Conservation (phyloP, 345 rosid species). For the Nasturtium officinale region DNA sequence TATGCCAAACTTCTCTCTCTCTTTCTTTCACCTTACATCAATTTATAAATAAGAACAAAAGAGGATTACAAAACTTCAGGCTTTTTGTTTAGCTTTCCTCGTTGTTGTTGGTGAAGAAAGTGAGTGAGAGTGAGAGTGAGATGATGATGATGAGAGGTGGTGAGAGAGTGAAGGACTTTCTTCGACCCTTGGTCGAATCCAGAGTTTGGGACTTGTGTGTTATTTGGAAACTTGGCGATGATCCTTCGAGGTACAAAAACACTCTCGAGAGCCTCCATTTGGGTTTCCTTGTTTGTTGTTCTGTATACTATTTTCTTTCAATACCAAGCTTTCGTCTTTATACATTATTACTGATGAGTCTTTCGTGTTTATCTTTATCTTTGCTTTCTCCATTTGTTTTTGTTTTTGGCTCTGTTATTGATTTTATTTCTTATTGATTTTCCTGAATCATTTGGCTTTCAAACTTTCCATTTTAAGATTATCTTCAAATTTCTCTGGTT, state of each 20-base stretch:
- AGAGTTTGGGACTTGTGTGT: slow-evolving; percentile 78
- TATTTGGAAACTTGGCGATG: slow-evolving; percentile 82
- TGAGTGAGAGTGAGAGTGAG: slow-evolving; percentile 13
- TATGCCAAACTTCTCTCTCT: slow-evolving; percentile 25
- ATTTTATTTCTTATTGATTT: no score
- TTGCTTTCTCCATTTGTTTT: background rate
- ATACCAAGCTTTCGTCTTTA: slow-evolving; percentile 5
- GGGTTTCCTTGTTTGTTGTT: slow-evolving; percentile 4
- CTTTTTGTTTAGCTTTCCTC: slow-evolving; percentile 29
- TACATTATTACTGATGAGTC: background rate
- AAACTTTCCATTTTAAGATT: slow-evolving; percentile 13
- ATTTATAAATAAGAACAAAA: slow-evolving; percentile 37
- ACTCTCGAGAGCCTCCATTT: background rate
- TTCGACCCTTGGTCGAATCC: slow-evolving; percentile 71
- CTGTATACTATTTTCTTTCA: background rate
- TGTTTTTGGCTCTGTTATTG: slow-evolving; percentile 1
- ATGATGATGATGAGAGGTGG: slow-evolving; percentile 52
- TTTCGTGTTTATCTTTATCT: background rate
- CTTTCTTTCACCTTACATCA: slow-evolving; percentile 21
- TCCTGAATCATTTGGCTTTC: slow-evolving; percentile 5
- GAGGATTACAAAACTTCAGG: slow-evolving; percentile 13
- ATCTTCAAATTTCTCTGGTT: slow-evolving; percentile 1
- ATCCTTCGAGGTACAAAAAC: slow-evolving; percentile 67
- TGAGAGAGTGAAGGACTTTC: slow-evolving; percentile 60
- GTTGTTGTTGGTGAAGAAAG: background rate